Percentiles rank a stretch among this genome's conserved stretches.
Evolutionary conservation across 441 rosid species (phyloP).

Genomic region (Corymbia calophylla): DNA sequence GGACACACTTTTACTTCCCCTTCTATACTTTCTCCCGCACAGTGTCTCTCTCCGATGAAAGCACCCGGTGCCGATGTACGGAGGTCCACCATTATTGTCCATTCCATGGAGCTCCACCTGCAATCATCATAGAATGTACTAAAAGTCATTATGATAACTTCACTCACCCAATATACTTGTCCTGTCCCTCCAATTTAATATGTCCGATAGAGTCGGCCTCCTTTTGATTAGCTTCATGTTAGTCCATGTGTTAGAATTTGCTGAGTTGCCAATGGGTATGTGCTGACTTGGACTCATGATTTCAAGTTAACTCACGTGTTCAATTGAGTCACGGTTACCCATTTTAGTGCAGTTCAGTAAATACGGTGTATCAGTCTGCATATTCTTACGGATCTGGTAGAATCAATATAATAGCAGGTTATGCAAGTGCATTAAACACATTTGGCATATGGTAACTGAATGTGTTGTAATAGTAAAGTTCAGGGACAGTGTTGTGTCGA

Average conservation of each 20-base stretch:
- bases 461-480: not conserved
- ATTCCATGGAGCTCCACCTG: conserved; percentile 14
- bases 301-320: not conserved
- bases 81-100: conserved; percentile 10
- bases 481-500: not conserved
- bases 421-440: not conserved
- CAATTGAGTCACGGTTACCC: not conserved
- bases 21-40: conserved; percentile 8
- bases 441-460: not conserved
- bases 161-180: not conserved
- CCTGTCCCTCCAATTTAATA: not conserved
- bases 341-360: not conserved
- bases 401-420: not conserved
- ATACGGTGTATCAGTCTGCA: not conserved
- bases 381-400: not conserved
- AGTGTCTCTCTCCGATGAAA: conserved; percentile 21
- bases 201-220: not conserved
- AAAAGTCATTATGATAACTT: not conserved
- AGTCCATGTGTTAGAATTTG: not conserved
- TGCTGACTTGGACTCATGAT: not conserved
- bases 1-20: not conserved
- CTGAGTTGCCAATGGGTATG: not conserved
- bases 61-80: conserved; percentile 22
- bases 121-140: not conserved
- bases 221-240: not conserved